Conservation (phyloP, 1,284 basidiomycete species). For the Papiliotrema terrestris region DNA sequence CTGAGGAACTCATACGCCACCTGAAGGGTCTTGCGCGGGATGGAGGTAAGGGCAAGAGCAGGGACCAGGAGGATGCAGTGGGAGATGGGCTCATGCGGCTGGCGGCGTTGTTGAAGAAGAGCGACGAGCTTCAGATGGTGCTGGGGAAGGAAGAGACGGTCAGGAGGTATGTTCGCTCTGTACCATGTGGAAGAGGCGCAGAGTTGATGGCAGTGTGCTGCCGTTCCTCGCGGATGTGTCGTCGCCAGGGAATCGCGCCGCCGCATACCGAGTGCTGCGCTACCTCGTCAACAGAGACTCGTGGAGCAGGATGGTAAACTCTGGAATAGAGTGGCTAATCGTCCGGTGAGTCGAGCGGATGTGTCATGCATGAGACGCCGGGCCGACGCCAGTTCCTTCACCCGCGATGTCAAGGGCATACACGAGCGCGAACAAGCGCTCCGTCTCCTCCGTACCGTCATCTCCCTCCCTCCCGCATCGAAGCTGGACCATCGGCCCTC, state of each 20-base stretch:
- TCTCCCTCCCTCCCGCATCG: conserved; percentile 50
- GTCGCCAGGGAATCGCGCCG: conserved; percentile 71
- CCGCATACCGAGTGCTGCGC: conserved; percentile 80
- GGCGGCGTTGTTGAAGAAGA: conserved; percentile 66
- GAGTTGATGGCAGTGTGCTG: conserved; percentile 56
- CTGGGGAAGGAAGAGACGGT: conserved; percentile 67
- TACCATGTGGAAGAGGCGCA: not conserved
- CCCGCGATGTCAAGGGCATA: conserved; percentile 72
- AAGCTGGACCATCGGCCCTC: not conserved
- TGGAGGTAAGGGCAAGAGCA: conserved; percentile 17
- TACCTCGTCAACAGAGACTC: conserved; percentile 65
- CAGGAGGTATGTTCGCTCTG: conserved; percentile 58
- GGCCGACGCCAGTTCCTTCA: conserved; percentile 61
- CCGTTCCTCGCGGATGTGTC: conserved; percentile 72
- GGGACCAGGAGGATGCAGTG: conserved; percentile 26
- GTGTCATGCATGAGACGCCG: not conserved
- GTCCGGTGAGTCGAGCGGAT: conserved; percentile 59
- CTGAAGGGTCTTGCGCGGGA: conserved; percentile 3
- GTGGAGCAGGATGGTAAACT: conserved; percentile 40
- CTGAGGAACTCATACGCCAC: conserved; percentile 13
- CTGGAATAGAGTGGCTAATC: conserved; percentile 79
- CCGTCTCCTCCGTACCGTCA: conserved; percentile 79
- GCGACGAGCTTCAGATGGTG: conserved; percentile 72
- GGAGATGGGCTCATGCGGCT: conserved; percentile 59
- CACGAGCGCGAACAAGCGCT: conserved; percentile 93